Evolutionary conservation across 345 rosid species (phyloP).

Genomic region (Garcia nutans): DNA sequence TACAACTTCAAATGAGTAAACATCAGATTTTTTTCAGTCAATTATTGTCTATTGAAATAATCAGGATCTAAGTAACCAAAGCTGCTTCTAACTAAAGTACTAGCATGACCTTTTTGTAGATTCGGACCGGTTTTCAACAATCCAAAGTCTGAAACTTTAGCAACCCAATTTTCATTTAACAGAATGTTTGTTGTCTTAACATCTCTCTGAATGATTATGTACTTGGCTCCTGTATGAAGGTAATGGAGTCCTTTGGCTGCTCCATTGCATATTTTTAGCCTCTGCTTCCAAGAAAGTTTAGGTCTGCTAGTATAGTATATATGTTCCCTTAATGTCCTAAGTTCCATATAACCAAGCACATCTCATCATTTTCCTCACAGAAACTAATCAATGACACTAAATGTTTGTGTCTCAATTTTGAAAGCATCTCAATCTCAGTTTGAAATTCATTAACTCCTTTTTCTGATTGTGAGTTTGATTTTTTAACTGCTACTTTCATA

Average conservation of each 20-base stretch:
- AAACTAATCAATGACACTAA: slow-evolving; percentile 81
- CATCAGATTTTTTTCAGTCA: slow-evolving; percentile 85
- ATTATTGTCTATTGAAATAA: slow-evolving; percentile 73
- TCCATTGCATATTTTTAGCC: slow-evolving; percentile 74
- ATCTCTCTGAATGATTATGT: slow-evolving; percentile 89
- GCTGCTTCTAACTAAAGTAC: slow-evolving; percentile 85
- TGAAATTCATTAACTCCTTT: slow-evolving; percentile 82
- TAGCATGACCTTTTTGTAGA: slow-evolving; percentile 78
- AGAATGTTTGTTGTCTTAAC: slow-evolving; percentile 93
- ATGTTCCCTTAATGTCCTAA: slow-evolving; percentile 77
- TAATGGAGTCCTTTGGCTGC: slow-evolving; percentile 86
- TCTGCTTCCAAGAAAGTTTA: slow-evolving; percentile 62
- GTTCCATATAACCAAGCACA: slow-evolving; percentile 82
- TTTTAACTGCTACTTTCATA: slow-evolving; percentile 64
- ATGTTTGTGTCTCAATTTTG: slow-evolving; percentile 82
- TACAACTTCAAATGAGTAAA: slow-evolving; percentile 90
- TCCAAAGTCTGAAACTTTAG: slow-evolving; percentile 86
- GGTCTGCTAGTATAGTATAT: slow-evolving; percentile 55
- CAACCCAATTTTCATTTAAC: slow-evolving; percentile 77
- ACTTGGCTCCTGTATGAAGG: slow-evolving; percentile 85
- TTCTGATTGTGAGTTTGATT: slow-evolving; percentile 73
- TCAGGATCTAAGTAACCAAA: slow-evolving; percentile 92
- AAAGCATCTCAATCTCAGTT: slow-evolving; percentile 84
- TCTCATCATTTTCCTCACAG: slow-evolving; percentile 80
- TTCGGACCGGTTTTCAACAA: slow-evolving; percentile 75